A percentile compares a stretch with the other conserved stretches of the same genome.
These are phyloP conservation scores for Colletotrichum filicis DNA, from an alignment of 2,329 filamentous ascomycete species.

Conservation along the genomic window DNA sequence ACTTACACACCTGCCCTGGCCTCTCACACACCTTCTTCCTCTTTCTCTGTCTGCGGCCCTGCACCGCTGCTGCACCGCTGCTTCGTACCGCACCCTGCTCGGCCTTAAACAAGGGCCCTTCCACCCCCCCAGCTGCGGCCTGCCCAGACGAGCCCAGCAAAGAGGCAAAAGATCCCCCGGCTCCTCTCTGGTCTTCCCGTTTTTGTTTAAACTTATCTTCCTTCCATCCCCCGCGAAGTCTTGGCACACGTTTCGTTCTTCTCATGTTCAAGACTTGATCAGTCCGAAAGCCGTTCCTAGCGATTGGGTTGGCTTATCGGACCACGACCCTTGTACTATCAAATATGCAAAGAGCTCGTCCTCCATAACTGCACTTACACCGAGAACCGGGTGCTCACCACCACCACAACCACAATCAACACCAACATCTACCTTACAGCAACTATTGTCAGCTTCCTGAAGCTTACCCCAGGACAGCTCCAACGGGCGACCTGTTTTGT, in stretches of 20 bases:
- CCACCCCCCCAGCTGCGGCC: slow-evolving; percentile 22
- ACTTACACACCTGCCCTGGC: slow-evolving; percentile 24
- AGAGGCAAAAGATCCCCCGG: slow-evolving; percentile 34
- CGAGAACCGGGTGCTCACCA: slow-evolving; percentile 30
- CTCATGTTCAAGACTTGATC: slow-evolving; percentile 34
- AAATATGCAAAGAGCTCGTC: slow-evolving; percentile 34
- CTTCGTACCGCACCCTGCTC: slow-evolving; percentile 32
- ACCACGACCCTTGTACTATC: slow-evolving; percentile 31
- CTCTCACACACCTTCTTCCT: neutral
- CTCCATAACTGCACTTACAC: slow-evolving; percentile 36
- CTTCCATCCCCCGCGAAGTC: slow-evolving; percentile 35
- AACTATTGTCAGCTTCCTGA: neutral
- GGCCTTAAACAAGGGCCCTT: slow-evolving; percentile 32
- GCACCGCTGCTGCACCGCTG: neutral
- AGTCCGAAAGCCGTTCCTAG: slow-evolving; percentile 35
- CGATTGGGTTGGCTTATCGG: slow-evolving; percentile 32
- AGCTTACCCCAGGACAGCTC: neutral
- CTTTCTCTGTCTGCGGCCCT: no score
- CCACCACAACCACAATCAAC: neutral
- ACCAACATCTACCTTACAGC: slow-evolving; percentile 9
- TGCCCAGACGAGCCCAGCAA: slow-evolving; percentile 31
- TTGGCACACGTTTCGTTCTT: slow-evolving; percentile 34
- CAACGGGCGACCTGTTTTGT: neutral
- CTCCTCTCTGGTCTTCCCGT: slow-evolving; percentile 29
- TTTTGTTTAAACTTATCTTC: slow-evolving; percentile 35